Evolutionary conservation across 768 basidiomycete genomes (phyloP).

Genomic region (Amylocystis lapponica): DNA sequence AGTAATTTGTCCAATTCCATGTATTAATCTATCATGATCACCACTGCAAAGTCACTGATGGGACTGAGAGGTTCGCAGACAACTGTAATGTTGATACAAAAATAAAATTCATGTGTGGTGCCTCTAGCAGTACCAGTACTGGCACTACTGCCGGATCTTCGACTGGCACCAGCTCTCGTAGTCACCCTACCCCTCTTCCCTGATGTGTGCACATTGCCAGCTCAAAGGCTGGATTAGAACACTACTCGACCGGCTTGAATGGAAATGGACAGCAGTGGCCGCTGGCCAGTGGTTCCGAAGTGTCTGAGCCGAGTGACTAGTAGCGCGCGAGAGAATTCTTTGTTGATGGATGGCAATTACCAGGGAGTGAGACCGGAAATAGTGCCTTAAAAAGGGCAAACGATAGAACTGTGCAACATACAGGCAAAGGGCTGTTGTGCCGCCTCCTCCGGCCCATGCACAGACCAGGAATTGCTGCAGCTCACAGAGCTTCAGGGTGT

Average conservation of each 20-base stretch:
- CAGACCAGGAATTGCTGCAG: constrained; percentile 30
- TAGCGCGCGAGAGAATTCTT: no score
- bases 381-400: no score
- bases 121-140: neutral
- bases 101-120: constrained; percentile 32
- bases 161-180: neutral
- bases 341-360: no score
- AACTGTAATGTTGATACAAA: constrained; percentile 45
- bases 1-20: no score
- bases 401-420: no score
- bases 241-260: constrained; percentile 43
- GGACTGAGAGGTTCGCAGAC: no score
- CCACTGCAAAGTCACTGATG: no score
- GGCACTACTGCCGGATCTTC: neutral
- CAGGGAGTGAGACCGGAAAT: no score
- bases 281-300: no score
- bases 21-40: no score
- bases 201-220: constrained; percentile 1
- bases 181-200: neutral
- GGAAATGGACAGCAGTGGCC: no score
- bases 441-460: constrained; percentile 3
- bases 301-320: no score
- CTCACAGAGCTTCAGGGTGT: constrained; percentile 42
- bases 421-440: neutral
- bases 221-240: constrained; percentile 37